phyloP scores from a whole-genome alignment of 352 stramenopile genomes.

The Phytopythium aichiense region DNA sequence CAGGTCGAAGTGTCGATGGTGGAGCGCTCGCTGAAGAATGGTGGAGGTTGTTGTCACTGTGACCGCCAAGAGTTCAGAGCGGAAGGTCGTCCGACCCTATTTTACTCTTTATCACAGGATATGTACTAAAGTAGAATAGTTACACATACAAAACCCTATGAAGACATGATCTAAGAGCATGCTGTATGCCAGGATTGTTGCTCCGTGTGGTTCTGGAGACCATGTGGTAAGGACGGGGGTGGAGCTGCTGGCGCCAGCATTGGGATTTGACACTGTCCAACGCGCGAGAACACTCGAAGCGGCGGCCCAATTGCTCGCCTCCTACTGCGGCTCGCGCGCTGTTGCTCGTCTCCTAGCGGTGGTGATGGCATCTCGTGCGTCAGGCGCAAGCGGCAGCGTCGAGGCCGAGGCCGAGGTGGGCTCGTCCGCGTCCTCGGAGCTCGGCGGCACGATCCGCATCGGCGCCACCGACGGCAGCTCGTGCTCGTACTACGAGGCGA shows the following conservation, averaged over 20 bases:
- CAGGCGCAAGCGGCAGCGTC: constrained; percentile 13
- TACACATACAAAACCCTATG: neutral
- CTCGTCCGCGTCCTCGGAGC: constrained; percentile 18
- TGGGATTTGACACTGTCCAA: constrained; percentile 6
- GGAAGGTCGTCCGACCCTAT: neutral
- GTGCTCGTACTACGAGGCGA: constrained; percentile 59
- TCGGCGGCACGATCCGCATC: constrained; percentile 28
- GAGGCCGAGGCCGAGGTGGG: constrained; percentile 7
- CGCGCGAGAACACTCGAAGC: neutral
- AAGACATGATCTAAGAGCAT: neutral
- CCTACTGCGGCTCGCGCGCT: neutral
- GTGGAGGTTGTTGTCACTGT: no score
- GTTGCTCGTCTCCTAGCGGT: constrained; percentile 7
- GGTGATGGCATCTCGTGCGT: constrained; percentile 14
- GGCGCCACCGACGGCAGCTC: constrained; percentile 44
- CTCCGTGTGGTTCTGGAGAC: neutral
- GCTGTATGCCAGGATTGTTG: neutral
- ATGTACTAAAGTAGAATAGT: neutral
- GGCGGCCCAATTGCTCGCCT: constrained; percentile 3
- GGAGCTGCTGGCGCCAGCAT: neutral
- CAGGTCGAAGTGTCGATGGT: no score
- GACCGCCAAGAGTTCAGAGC: neutral
- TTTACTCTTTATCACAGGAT: neutral
- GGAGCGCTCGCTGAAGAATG: no score
- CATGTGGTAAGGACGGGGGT: neutral